Base-by-base conservation (phyloP, 176 grass and related monocot species). In the Carex kokanica region DNA sequence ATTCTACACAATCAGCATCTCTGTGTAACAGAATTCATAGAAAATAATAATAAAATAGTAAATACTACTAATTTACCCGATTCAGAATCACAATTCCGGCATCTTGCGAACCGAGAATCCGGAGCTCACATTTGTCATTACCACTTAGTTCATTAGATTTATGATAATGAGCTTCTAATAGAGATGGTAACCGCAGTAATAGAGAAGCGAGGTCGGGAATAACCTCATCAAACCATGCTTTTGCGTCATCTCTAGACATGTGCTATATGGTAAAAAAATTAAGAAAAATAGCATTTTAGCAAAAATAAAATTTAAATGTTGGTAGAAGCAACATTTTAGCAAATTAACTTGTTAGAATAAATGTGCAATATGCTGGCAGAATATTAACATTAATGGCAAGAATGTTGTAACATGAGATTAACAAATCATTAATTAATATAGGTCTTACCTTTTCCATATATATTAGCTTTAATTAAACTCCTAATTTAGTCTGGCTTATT, bases 131-230 rank as follows among this genome's bases (percentile, higher is more conserved):
- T 13, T 40, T 77, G 5, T 60, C 75, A 70, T 77, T 43, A 38
- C 85, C 56, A 82, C 34, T 73, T n/a, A 90, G 12, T 68, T 87
- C 66, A 24, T 29, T 78, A 10, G 87, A 85, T 62, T 72, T 74
- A 79, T 32, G 36, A 88, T 98, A 94, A 84, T 98, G 92, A 14
- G 23, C 81, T 87, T 98, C 82, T 80, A 98, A 81, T 68, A 98
- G 89, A 14, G 84, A 72, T 31, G 95, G 92, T 60, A 98, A 84
- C 66, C 86, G 85, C 65, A 93, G 87, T 64, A 94, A 86, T 56
- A 94, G 81, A 68, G 83, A 83, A 0, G 92, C 92, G 40, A 98
- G 86, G 57, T 78, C 65, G 7, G 95, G 95, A 41, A 93, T 23
- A 6, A 91, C 79, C 67, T 94, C 87, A 18, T 78, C 80, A 83